Evolutionary conservation across 805 yeast genomes (phyloP).

Genomic region (Diddensiella caesifluorescens): DNA sequence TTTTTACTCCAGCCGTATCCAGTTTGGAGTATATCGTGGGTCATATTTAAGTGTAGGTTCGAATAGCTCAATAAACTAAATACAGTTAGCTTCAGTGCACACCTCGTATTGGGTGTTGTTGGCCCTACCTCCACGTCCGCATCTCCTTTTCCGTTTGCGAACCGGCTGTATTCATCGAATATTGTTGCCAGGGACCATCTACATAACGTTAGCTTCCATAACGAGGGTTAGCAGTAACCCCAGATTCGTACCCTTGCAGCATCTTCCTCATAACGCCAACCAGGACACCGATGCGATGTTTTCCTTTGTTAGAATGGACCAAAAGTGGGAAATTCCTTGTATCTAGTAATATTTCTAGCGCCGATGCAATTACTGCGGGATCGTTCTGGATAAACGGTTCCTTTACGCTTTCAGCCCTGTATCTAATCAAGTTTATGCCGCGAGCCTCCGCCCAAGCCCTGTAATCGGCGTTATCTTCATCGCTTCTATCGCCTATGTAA

Average conservation of each 20-base stretch:
- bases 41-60: slow-evolving; percentile 54
- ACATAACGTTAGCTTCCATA: background rate
- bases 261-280: slow-evolving; percentile 86
- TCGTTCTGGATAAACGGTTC: slow-evolving; percentile 65
- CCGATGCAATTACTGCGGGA: slow-evolving; percentile 47
- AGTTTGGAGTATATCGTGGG: slow-evolving; percentile 51
- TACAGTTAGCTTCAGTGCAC: background rate
- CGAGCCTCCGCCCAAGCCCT: slow-evolving; percentile 58
- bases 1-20: slow-evolving; percentile 29
- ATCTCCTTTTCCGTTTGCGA: slow-evolving; percentile 91
- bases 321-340: slow-evolving; percentile 75
- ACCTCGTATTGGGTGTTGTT: too few species aligned
- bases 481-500: slow-evolving; percentile 47
- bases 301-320: slow-evolving; percentile 94
- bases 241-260: slow-evolving; percentile 51
- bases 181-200: slow-evolving; percentile 85
- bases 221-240: background rate
- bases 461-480: slow-evolving; percentile 57
- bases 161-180: slow-evolving; percentile 88
- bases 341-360: slow-evolving; percentile 33
- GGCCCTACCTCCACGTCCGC: slow-evolving; percentile 62
- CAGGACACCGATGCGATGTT: slow-evolving; percentile 88
- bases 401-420: slow-evolving; percentile 65
- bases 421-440: slow-evolving; percentile 49
- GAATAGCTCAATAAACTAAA: slow-evolving; percentile 69